Evolutionary conservation across 345 rosid genomes (phyloP).

Genomic region (Citrus cavaleriei): DNA sequence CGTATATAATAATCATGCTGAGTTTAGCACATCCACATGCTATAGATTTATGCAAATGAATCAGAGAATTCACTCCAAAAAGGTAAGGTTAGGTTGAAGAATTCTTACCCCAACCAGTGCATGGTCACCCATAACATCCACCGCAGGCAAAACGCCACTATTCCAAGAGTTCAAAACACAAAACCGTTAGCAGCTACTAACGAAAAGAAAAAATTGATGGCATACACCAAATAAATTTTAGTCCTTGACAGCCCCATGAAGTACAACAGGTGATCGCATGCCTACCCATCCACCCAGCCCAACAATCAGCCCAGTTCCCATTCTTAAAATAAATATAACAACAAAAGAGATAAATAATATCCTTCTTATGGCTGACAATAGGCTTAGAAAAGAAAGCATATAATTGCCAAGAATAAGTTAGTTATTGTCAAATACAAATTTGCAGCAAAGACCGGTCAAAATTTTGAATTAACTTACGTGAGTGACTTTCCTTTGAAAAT

Average conservation of each 20-base stretch:
- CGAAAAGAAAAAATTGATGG: not conserved
- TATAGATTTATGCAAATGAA: not conserved
- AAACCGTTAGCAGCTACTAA: slow-evolving; percentile 4
- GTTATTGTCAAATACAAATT: not conserved
- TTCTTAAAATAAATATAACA: not conserved
- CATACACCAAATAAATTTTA: not conserved
- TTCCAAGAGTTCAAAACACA: slow-evolving; percentile 10
- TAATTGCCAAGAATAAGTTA: not conserved
- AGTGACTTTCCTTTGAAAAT: slow-evolving; percentile 95
- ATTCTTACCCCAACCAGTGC: slow-evolving; percentile 68
- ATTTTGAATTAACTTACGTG: slow-evolving; percentile 52
- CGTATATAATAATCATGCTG: not conserved
- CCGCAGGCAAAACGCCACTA: slow-evolving; percentile 90
- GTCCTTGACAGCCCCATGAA: not conserved
- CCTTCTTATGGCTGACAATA: not conserved
- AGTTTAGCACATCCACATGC: not conserved
- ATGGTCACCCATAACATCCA: slow-evolving; percentile 44
- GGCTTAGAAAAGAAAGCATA: not conserved
- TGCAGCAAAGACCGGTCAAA: not conserved
- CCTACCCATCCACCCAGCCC: not conserved
- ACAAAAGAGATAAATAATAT: not conserved
- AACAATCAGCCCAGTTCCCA: not conserved
- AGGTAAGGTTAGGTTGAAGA: not conserved
- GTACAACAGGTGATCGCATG: not conserved
- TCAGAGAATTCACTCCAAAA: not conserved